Percentiles rank a stretch among this genome's conserved stretches.
These are phyloP conservation scores for Chaetomium globosum DNA, from an alignment of 2,329 filamentous ascomycete species.

Conservation along the genomic window DNA sequence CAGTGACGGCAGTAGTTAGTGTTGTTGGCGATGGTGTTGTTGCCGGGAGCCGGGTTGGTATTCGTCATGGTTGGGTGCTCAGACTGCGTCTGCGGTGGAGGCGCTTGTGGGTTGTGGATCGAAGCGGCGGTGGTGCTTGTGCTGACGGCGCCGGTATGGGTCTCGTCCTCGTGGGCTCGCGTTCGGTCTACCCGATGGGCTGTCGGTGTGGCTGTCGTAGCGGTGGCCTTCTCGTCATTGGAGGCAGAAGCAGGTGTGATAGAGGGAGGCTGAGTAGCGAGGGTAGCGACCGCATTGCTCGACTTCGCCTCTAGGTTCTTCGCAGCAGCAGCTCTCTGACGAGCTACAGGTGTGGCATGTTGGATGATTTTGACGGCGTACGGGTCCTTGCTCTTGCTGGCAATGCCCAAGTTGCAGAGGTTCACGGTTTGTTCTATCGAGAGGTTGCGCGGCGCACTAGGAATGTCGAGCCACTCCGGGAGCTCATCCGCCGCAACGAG, in stretches of 20 bases:
- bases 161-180: slow-evolving; percentile 18
- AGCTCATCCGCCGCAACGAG: slow-evolving; percentile 59
- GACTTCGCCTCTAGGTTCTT: slow-evolving; percentile 1
- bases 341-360: background rate
- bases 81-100: background rate
- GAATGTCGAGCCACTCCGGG: slow-evolving; percentile 49
- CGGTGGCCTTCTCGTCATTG: background rate
- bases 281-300: background rate
- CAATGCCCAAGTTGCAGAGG: slow-evolving; percentile 46
- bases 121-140: slow-evolving; percentile 4
- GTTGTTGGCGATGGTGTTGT: background rate
- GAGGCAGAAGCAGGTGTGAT: background rate
- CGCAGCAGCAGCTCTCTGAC: background rate
- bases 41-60: background rate
- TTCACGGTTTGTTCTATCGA: slow-evolving; percentile 44
- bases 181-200: slow-evolving; percentile 25
- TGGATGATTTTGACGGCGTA: slow-evolving; percentile 39
- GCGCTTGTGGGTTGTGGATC: slow-evolving; percentile 1
- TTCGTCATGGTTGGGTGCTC: background rate
- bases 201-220: slow-evolving; percentile 23
- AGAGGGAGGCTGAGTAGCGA: background rate
- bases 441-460: slow-evolving; percentile 50
- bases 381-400: slow-evolving; percentile 32
- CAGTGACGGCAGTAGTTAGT: slow-evolving; percentile 50
- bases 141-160: background rate